A percentile compares a stretch with the other conserved stretches of the same genome.
Evolutionary conservation across 2,329 filamentous ascomycete genomes (phyloP).

Genomic region (Scolecobasidium constrictum): DNA sequence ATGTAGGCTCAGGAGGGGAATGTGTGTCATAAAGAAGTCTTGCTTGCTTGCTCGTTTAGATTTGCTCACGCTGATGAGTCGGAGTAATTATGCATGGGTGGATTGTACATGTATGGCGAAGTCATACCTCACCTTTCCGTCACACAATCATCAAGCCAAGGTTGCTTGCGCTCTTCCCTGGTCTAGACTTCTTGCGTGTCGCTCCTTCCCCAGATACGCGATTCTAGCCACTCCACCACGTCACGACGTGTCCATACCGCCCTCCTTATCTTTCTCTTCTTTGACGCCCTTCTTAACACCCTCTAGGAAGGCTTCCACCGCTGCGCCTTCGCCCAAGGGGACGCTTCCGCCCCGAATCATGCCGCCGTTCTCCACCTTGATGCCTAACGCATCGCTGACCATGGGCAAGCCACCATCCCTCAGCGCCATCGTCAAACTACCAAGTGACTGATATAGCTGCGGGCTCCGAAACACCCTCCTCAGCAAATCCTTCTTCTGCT

Average conservation of each 20-base stretch:
- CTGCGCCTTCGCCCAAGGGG: conserved; percentile 78
- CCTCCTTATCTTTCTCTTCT: conserved; percentile 9
- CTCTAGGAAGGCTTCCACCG: conserved; percentile 82
- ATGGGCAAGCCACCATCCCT: conserved; percentile 84
- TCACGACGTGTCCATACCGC: conserved; percentile 2
- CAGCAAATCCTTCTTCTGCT: conserved; percentile 71
- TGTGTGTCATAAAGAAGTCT: no score
- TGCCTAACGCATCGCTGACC: conserved; percentile 73
- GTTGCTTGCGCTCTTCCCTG: no score
- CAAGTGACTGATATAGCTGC: conserved; percentile 79
- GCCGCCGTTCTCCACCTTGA: conserved; percentile 76
- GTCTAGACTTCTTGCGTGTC: no score
- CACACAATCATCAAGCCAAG: no score
- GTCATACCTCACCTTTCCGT: no score
- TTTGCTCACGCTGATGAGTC: no score
- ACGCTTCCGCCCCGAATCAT: conserved; percentile 67
- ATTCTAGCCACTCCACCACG: no score
- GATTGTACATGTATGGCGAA: no score
- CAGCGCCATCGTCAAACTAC: conserved; percentile 76
- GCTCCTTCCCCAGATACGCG: no score
- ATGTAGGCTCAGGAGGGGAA: no score
- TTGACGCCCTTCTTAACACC: conserved; percentile 69
- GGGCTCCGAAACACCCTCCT: conserved; percentile 77
- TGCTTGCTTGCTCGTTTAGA: no score
- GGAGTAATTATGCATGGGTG: no score